These are phyloP conservation scores for Kodamaea alishanica DNA, from an alignment of 1,139 yeast genomes.

Conservation along the genomic window DNA sequence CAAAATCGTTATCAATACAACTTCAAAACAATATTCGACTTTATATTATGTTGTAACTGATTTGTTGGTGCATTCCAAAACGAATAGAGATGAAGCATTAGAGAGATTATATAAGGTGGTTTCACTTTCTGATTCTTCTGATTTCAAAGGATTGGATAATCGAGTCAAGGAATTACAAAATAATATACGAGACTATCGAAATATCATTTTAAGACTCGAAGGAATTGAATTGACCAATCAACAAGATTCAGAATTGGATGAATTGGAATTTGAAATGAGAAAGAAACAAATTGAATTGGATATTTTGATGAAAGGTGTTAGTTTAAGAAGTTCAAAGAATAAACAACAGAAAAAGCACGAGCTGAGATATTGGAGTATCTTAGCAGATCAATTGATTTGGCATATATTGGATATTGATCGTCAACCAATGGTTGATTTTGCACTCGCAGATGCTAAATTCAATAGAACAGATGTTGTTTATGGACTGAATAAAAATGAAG, in stretches of 20 bases:
- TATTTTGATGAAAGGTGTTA: slow-evolving; percentile 65
- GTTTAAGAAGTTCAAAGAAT: slow-evolving; percentile 42
- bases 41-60: slow-evolving; percentile 63
- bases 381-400: slow-evolving; percentile 64
- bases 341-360: slow-evolving; percentile 25
- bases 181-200: slow-evolving; percentile 43
- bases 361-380: slow-evolving; percentile 35
- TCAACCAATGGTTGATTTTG: slow-evolving; percentile 68
- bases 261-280: slow-evolving; percentile 56
- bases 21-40: slow-evolving; percentile 69
- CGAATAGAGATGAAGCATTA: slow-evolving; percentile 52
- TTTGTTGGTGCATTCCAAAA: slow-evolving; percentile 63
- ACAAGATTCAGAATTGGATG: slow-evolving; percentile 30
- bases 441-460: slow-evolving; percentile 60
- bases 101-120: slow-evolving; percentile 64
- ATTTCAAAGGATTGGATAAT: slow-evolving; percentile 52
- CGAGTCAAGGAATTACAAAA: slow-evolving; percentile 55
- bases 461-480: slow-evolving; percentile 53
- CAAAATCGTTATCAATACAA: slow-evolving; percentile 63
- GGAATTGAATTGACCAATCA: slow-evolving; percentile 17
- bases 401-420: slow-evolving; percentile 63
- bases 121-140: slow-evolving; percentile 65
- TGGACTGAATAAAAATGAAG: slow-evolving; percentile 58
- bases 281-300: slow-evolving; percentile 56
- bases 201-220: slow-evolving; percentile 46